A percentile compares a stretch with the other conserved stretches of the same genome.
These are phyloP conservation scores for Leptographium flavum DNA, from an alignment of 2,329 filamentous ascomycete species.

Conservation along the genomic window DNA sequence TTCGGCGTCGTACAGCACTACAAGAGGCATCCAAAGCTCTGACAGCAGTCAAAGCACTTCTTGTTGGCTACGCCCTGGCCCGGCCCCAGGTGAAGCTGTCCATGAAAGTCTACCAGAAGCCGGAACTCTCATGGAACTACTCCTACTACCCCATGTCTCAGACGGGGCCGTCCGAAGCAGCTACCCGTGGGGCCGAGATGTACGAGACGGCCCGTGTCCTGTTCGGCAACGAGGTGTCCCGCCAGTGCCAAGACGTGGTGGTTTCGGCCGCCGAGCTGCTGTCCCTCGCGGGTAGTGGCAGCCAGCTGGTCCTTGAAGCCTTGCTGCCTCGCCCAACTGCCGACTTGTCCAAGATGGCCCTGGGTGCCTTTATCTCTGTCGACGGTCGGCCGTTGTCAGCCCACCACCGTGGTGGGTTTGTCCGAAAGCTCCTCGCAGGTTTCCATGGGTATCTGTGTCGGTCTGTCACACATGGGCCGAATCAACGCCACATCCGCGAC, in stretches of 20 bases:
- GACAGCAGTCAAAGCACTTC: constrained; percentile 40
- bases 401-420: constrained; percentile 37
- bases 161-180: background rate
- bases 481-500: constrained; percentile 21
- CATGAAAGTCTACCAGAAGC: constrained; percentile 41
- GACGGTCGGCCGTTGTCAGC: constrained; percentile 51
- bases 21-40: constrained; percentile 45
- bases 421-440: constrained; percentile 41
- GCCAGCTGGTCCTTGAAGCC: constrained; percentile 29
- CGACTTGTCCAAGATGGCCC: constrained; percentile 26
- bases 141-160: constrained; percentile 2
- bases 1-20: constrained; percentile 43
- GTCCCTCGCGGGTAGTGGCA: background rate
- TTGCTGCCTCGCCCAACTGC: constrained; percentile 41
- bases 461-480: constrained; percentile 5
- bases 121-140: constrained; percentile 46
- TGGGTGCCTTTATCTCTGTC: constrained; percentile 50
- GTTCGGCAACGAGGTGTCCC: constrained; percentile 31
- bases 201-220: constrained; percentile 48
- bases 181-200: constrained; percentile 19
- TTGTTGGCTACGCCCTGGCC: constrained; percentile 53
- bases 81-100: constrained; percentile 46
- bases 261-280: background rate
- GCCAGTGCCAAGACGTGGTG: constrained; percentile 5
- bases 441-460: constrained; percentile 36